Evolutionary conservation across 495 filamentous ascomycete genomes (phyloP).

Genomic region (Ramalina intermedia): DNA sequence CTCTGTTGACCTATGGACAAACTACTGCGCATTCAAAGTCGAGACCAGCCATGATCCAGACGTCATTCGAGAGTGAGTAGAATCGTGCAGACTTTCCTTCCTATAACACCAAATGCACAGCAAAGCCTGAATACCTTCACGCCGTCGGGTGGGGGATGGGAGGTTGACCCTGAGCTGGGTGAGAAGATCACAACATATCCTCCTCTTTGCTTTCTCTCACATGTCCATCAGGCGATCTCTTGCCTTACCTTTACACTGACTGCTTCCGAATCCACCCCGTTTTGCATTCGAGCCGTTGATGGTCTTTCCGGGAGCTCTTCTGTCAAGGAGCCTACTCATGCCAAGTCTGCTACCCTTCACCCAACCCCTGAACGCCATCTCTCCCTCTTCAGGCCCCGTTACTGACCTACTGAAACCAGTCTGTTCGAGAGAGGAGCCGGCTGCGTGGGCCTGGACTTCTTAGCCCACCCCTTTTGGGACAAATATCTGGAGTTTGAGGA

Average conservation of each 20-base stretch:
- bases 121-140: conserved; percentile 21
- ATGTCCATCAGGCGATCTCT: conserved; percentile 38
- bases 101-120: conserved; percentile 34
- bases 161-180: conserved; percentile 35
- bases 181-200: conserved; percentile 34
- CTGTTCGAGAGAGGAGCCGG: conserved; percentile 85
- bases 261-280: conserved; percentile 10
- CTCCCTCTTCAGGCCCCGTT: conserved; percentile 8
- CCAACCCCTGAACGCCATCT: conserved; percentile 18
- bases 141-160: conserved; percentile 22
- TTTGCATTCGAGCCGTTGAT: conserved; percentile 16
- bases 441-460: conserved; percentile 81
- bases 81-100: conserved; percentile 52
- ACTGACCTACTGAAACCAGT: conserved; percentile 37
- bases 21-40: conserved; percentile 94
- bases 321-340: conserved; percentile 31
- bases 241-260: conserved; percentile 24
- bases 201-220: conserved; percentile 41
- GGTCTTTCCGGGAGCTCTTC: conserved; percentile 21
- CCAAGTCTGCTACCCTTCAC: conserved; percentile 39
- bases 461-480: conserved; percentile 95
- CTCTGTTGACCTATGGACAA: conserved; percentile 91
- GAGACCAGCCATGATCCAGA: conserved; percentile 90
- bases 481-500: conserved; percentile 97
- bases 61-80: conserved; percentile 98